phyloP scores from a whole-genome alignment of 129 eudicot species.

The Lactuca sativa region DNA sequence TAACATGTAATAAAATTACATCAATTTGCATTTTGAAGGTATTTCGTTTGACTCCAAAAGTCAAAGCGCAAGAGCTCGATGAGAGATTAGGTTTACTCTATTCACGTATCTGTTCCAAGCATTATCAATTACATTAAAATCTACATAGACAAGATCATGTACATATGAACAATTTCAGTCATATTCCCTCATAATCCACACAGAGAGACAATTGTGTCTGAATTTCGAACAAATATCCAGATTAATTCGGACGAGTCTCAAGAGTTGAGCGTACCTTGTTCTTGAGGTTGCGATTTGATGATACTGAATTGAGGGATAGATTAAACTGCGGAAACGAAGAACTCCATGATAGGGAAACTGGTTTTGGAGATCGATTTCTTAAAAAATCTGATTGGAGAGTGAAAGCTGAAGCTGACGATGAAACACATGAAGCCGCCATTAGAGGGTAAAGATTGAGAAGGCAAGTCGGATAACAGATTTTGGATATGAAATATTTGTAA shows the following conservation, averaged over 20 bases:
- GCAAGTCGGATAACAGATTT: conserved; percentile 16
- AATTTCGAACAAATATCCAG: not conserved
- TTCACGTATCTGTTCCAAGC: not conserved
- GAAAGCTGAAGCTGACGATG: conserved; percentile 28
- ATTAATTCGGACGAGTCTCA: not conserved
- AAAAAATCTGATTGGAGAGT: conserved; percentile 44
- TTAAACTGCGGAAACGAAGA: conserved; percentile 55
- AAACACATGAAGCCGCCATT: conserved; percentile 32
- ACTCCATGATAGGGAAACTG: conserved; percentile 61
- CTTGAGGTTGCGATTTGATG: conserved; percentile 36
- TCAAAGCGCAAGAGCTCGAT: conserved; percentile 10
- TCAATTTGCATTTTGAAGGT: conserved; percentile 6
- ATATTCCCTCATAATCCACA: not conserved
- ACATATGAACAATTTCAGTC: conserved; percentile 9
- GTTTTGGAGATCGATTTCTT: conserved; percentile 27
- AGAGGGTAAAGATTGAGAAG: not conserved
- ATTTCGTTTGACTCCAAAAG: conserved; percentile 29
- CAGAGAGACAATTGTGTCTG: not conserved
- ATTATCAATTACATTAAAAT: not conserved
- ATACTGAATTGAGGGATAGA: conserved; percentile 32
- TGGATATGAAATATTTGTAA: not conserved
- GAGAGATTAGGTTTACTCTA: conserved; percentile 6
- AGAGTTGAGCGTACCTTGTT: conserved; percentile 40
- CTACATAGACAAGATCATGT: conserved; percentile 2
- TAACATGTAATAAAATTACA: conserved; percentile 12